These are phyloP conservation scores for Suillus lakei DNA, from an alignment of 768 basidiomycete genomes.

Conservation along the genomic window DNA sequence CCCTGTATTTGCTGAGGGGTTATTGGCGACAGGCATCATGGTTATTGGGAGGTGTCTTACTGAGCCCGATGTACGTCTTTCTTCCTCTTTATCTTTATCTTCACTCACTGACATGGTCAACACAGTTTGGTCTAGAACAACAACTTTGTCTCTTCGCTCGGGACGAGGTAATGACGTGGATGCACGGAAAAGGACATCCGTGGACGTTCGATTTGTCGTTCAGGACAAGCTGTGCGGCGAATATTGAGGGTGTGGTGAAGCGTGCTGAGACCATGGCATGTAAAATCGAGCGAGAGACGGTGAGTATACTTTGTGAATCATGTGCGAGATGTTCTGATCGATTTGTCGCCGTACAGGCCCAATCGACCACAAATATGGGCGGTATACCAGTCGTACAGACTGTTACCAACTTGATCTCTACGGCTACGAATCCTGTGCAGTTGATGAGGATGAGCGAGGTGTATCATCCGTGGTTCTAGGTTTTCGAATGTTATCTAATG, in stretches of 20 bases:
- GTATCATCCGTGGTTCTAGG: conserved; percentile 85
- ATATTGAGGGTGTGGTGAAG: conserved; percentile 74
- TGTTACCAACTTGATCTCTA: conserved; percentile 80
- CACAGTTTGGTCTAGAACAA: conserved; percentile 89
- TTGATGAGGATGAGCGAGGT: conserved; percentile 86
- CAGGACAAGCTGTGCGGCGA: conserved; percentile 60
- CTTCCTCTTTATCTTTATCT: not conserved
- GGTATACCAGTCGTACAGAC: conserved; percentile 71
- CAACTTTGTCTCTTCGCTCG: conserved; percentile 90
- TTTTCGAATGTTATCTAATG: conserved; percentile 6
- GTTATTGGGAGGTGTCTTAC: conserved; percentile 90
- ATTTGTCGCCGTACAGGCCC: conserved; percentile 9
- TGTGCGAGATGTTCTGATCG: not conserved
- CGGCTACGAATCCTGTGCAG: conserved; percentile 84
- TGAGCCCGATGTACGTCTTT: conserved; percentile 77
- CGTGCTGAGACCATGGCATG: conserved; percentile 85
- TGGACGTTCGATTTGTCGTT: conserved; percentile 63
- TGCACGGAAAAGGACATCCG: conserved; percentile 59
- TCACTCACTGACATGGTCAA: conserved; percentile 4
- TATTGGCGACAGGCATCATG: conserved; percentile 86
- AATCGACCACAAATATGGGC: conserved; percentile 25
- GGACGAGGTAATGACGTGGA: conserved; percentile 88
- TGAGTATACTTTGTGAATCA: conserved; percentile 31
- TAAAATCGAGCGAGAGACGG: conserved; percentile 85
- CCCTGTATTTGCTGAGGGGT: conserved; percentile 86